Evolutionary conservation across 768 basidiomycete genomes (phyloP).

Genomic region (Tulasnella sp.): DNA sequence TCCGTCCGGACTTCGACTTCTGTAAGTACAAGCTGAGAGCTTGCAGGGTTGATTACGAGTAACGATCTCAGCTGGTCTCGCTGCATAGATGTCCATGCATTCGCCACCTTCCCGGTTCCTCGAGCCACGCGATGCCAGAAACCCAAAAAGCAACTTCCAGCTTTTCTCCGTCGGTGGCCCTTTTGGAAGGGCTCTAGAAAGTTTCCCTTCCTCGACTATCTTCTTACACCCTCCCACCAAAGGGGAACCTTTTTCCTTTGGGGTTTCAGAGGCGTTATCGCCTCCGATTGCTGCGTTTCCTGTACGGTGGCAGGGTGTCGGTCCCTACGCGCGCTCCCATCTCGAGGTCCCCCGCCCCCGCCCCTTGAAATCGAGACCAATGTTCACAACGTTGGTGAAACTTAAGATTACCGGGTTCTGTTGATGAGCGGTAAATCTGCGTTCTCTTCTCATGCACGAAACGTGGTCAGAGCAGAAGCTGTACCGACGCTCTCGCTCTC

Average conservation of each 20-base stretch:
- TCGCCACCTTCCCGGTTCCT: background rate
- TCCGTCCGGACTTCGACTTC: background rate
- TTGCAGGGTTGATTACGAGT: too few species aligned
- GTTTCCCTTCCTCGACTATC: background rate
- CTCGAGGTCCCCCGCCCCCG: background rate
- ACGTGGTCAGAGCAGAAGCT: background rate
- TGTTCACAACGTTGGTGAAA: background rate
- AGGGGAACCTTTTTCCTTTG: background rate
- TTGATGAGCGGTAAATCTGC: background rate
- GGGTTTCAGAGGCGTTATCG: background rate
- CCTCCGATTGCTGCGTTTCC: background rate
- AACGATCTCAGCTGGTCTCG: too few species aligned
- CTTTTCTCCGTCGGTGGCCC: background rate
- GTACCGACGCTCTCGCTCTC: background rate
- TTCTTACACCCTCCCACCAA: background rate
- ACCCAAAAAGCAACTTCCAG: background rate
- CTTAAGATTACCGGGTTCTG: background rate
- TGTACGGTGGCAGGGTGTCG: background rate
- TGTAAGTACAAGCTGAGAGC: background rate
- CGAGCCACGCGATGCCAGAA: background rate
- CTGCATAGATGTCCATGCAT: too few species aligned
- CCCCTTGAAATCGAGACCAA: background rate
- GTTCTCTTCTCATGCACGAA: background rate
- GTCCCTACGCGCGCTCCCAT: background rate
- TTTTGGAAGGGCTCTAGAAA: background rate